Evolutionary conservation across 176 grass and related monocot species (phyloP).

Genomic region (Oropetium thomaeum): DNA sequence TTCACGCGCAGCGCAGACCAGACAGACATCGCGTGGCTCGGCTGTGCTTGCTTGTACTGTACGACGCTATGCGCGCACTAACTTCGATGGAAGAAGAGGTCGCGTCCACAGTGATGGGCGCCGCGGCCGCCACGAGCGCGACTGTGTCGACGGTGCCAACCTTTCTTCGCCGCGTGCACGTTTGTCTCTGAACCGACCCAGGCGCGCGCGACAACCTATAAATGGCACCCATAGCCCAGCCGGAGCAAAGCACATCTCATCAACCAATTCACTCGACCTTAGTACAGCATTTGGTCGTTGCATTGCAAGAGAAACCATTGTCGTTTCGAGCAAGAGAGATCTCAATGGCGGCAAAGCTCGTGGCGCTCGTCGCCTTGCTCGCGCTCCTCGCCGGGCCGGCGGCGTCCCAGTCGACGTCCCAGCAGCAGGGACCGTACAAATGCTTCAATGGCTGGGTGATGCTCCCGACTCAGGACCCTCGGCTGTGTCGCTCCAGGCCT

Average conservation of each 20-base stretch:
- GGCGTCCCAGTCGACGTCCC: not conserved
- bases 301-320: not conserved
- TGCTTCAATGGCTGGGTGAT: not conserved
- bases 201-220: no score
- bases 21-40: no score
- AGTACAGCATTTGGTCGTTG: no score
- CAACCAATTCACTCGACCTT: not conserved
- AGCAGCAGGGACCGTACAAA: not conserved
- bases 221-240: not conserved
- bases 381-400: not conserved
- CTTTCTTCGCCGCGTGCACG: not conserved
- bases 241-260: not conserved
- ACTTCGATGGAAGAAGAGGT: not conserved
- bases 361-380: not conserved
- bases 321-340: constrained; percentile 7
- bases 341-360: not conserved
- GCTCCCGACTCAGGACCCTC: not conserved
- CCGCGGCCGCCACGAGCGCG: not conserved
- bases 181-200: no score
- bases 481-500: not conserved
- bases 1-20: no score
- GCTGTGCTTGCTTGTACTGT: no score
- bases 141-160: no score
- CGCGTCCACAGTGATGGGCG: not conserved
- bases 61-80: no score